Evolutionary conservation across 2,329 filamentous ascomycete species (phyloP).

Genomic region (Penicillium aurantiogriseum): DNA sequence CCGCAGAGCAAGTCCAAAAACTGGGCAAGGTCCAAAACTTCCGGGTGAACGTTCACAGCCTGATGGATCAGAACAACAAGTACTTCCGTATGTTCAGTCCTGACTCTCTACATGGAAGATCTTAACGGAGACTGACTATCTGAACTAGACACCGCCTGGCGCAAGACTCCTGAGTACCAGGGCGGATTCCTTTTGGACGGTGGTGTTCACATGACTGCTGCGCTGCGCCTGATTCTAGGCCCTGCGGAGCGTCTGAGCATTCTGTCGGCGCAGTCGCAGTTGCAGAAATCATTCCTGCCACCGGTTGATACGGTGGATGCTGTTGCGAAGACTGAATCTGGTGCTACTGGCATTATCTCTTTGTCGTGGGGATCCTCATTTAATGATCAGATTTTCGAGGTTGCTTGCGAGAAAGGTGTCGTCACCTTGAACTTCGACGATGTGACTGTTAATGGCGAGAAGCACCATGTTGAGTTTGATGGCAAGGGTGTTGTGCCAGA

Average conservation of each 20-base stretch:
- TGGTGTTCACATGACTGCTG: slow-evolving; percentile 57
- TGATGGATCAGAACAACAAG: slow-evolving; percentile 52
- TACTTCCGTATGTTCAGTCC: slow-evolving; percentile 46
- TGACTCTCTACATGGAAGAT: not conserved
- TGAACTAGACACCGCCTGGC: slow-evolving; percentile 46
- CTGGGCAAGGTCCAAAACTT: slow-evolving; percentile 54
- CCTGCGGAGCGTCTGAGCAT: slow-evolving; percentile 42
- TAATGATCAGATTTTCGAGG: slow-evolving; percentile 48
- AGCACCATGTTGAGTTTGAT: slow-evolving; percentile 48
- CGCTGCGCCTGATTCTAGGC: slow-evolving; percentile 50
- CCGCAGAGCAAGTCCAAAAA: slow-evolving; percentile 45
- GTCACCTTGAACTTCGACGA: slow-evolving; percentile 45
- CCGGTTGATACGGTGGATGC: slow-evolving; percentile 59
- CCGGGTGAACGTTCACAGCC: slow-evolving; percentile 46
- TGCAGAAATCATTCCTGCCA: slow-evolving; percentile 52
- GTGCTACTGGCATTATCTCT: slow-evolving; percentile 51
- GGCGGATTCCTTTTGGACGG: slow-evolving; percentile 61
- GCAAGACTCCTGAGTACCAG: slow-evolving; percentile 56
- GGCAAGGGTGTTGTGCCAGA: slow-evolving; percentile 54
- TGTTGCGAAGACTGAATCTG: slow-evolving; percentile 47
- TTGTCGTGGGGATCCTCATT: slow-evolving; percentile 55
- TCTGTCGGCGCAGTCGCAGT: slow-evolving; percentile 51
- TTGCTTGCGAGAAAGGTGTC: slow-evolving; percentile 53
- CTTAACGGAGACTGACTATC: slow-evolving; percentile 1
- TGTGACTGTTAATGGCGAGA: slow-evolving; percentile 38